Percentiles rank a stretch among this genome's conserved stretches.
Evolutionary conservation across 768 basidiomycete species (phyloP).

Genomic region (Boletus insuetus): DNA sequence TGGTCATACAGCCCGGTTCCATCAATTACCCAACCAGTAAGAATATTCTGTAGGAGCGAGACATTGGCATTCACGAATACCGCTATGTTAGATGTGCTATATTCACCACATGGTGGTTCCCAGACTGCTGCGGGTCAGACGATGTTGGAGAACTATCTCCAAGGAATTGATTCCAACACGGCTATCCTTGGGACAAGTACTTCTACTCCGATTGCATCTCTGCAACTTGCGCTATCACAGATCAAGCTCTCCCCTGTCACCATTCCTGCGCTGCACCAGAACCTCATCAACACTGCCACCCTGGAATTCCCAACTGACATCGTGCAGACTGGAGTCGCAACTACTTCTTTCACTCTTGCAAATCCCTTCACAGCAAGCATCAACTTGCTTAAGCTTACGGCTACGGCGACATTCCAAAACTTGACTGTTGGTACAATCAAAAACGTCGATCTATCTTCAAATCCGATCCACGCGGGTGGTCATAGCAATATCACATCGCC

Average conservation of each 20-base stretch:
- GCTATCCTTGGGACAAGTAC: conserved; percentile 52
- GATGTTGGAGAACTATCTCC: conserved; percentile 67
- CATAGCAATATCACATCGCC: conserved; percentile 58
- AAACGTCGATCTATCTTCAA: conserved; percentile 49
- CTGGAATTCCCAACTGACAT: conserved; percentile 64
- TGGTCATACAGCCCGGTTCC: conserved; percentile 60
- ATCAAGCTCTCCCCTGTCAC: conserved; percentile 58
- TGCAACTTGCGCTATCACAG: conserved; percentile 58
- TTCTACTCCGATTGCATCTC: conserved; percentile 59
- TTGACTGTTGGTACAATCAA: conserved; percentile 60
- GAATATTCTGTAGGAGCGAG: not conserved
- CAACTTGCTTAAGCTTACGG: conserved; percentile 53
- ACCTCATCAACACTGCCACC: conserved; percentile 53
- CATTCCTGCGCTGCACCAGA: conserved; percentile 63
- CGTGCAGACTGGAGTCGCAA: conserved; percentile 56
- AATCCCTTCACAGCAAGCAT: conserved; percentile 76
- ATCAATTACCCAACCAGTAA: conserved; percentile 53
- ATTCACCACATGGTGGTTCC: conserved; percentile 53
- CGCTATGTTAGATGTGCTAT: conserved; percentile 49
- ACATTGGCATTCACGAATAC: not conserved
- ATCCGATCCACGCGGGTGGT: conserved; percentile 58
- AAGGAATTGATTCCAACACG: conserved; percentile 55
- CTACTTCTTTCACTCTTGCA: conserved; percentile 52
- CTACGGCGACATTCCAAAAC: conserved; percentile 53
- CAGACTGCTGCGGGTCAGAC: conserved; percentile 47